Evolutionary conservation across 495 filamentous ascomycete species (phyloP), one percentile per base, ranked within the genome.

Genomic region (Trichocladium uniseriatum): DNA sequence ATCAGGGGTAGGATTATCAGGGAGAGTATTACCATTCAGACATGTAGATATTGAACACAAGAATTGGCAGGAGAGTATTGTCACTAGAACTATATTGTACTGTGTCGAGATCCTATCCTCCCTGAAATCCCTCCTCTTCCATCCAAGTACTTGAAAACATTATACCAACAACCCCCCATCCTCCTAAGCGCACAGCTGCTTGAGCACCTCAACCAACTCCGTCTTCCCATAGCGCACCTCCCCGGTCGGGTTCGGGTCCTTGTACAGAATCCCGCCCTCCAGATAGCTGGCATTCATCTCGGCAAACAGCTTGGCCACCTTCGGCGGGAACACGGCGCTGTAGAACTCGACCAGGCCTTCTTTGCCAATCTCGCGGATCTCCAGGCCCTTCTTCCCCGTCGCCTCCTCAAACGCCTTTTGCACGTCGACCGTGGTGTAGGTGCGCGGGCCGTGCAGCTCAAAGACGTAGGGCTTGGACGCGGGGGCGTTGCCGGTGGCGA

Each of bases 221-320:
- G 53, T 59, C 44, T 44, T 52, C 3, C 55, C 59, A 11, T 46
- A 38, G 8, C 20, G 32, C 2, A 38, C 27, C 37, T 52, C 48
- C 1, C 27, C 44, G n/a, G 52, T 59, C 21, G 55, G 53, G 11
- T 48, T 29, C 28, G 53, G 48, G 13, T 61, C 32, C 48, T 54
- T 37, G 13, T 47, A 11, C 27, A 61, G 6, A 21, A 61, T 51
- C 0, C 58, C 60, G 4, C 60, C 61, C 16, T 52, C 48, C 11
- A 61, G 20, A 6, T 48, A 54, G 34, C 47, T 44, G 15, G 2
- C 14, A 13, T 48, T 57, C 58, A 61, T 56, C 28, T 57, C 61
- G 0, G 43, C 43, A 41, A 43, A 61, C 15, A 29, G 8, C 45
- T 40, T 24, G 2, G 56, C 58, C 2, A 61, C 41, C 6, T 4